Conservation (phyloP, 257 asterid species). For the Lycium barbarum region DNA sequence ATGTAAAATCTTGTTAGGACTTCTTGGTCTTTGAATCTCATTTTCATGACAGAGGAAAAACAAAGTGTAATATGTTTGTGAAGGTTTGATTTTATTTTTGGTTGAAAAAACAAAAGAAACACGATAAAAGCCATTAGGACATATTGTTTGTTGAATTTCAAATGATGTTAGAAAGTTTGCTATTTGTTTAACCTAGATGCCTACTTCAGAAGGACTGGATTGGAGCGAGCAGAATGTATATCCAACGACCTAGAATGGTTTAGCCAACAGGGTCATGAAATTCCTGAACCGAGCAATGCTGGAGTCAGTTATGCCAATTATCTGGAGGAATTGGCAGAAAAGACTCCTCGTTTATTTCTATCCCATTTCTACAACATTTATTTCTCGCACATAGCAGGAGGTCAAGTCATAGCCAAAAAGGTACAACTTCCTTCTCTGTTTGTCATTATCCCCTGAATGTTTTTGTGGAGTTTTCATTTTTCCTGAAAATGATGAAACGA, state of each 20-base stretch:
- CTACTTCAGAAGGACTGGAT: conserved; percentile 90
- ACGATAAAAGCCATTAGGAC: not conserved
- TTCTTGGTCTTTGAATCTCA: conserved; percentile 9
- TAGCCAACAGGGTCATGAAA: conserved; percentile 61
- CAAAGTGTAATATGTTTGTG: not conserved
- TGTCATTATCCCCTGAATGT: conserved; percentile 13
- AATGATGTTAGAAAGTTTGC: not conserved
- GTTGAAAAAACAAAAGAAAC: not conserved
- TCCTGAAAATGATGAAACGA: too few relatives aligned
- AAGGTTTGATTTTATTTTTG: not conserved
- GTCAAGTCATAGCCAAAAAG: conserved; percentile 86
- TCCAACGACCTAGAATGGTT: conserved; percentile 75
- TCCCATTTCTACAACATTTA: conserved; percentile 88
- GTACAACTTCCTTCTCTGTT: conserved; percentile 43
- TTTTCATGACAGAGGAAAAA: conserved; percentile 25
- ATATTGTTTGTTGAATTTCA: not conserved
- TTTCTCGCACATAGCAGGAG: conserved; percentile 91
- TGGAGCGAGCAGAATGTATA: conserved; percentile 71
- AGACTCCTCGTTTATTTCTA: conserved; percentile 75
- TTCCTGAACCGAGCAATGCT: conserved; percentile 78
- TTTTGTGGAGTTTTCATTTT: conserved; percentile 26
- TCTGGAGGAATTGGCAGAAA: conserved; percentile 79
- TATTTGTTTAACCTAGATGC: conserved; percentile 54
- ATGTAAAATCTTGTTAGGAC: not conserved
- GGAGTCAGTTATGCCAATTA: conserved; percentile 69